Base-by-base conservation (phyloP, 2,329 filamentous ascomycete species). In the Hysterium pulicare region DNA sequence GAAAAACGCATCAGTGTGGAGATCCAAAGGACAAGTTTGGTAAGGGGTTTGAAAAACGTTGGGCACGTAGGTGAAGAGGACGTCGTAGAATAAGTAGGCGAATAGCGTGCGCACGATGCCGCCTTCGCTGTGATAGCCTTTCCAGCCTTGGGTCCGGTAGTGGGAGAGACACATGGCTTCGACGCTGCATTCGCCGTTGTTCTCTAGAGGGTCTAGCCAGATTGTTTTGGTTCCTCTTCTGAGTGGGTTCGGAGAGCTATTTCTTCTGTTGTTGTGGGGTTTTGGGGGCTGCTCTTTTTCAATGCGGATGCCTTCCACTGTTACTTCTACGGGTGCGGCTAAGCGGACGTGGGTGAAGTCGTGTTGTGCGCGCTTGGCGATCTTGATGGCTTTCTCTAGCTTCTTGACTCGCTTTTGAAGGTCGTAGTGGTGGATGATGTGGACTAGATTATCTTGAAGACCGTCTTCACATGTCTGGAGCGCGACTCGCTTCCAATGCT, bases 11-110 rank as follows among this genome's bases (percentile, higher is more conserved):
- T 98, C 93, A 0, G 90, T 95, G 61, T 94, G 86, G 5, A 98
- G 72, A 64, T 98, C 93, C 3, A 98, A 72, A 1, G 93, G 93
- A 58, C 89, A 95, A 0, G 89, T 95, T 67, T 98, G 93, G 62
- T 88, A 98, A 1, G 86, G 81, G 5, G 93, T 98, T 64, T 97
- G 91, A 66, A 98, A 98, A 42, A 98, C 91, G 55, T 97, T 95
- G 20, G 93, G 91, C 4, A 97, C 80, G 66, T 95, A 95, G 20
- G 89, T 75, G 68, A 97, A 97, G 5, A 98, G 73, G 19, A 97
- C 80, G 66, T 98, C 91, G 71, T 84, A 93, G 72, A 97, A 95
- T 15, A 98, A 79, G 59, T 93, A 91, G n/a, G 66, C 73, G 54
- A 77, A 76, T 5, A 98, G 73, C 0, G 93, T 98, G n/a, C 90